A percentile compares a stretch with the other conserved stretches of the same genome.
Conservation (phyloP, 2,329 filamentous ascomycete species). For the Neoarthrinium moseri region DNA sequence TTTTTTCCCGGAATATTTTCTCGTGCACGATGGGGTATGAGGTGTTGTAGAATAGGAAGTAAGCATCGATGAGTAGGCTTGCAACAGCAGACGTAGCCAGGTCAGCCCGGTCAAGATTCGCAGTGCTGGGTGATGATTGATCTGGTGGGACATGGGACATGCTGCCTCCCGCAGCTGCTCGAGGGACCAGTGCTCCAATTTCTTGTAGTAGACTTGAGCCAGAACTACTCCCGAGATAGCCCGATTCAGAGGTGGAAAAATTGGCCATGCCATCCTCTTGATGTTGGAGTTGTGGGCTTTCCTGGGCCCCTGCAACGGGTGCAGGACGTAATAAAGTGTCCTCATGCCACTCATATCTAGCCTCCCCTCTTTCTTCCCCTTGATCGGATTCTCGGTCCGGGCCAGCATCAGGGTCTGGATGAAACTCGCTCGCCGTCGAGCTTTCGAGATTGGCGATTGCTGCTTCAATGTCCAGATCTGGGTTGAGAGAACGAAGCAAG, state of each 20-base stretch:
- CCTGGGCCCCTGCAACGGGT: slow-evolving; percentile 3
- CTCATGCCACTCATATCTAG: slow-evolving; percentile 21
- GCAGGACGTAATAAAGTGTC: not conserved
- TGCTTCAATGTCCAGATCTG: slow-evolving; percentile 24
- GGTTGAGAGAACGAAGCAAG: slow-evolving; percentile 25
- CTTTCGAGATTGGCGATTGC: slow-evolving; percentile 10
- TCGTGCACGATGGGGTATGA: slow-evolving; percentile 47
- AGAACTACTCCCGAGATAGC: slow-evolving; percentile 26
- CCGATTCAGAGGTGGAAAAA: slow-evolving; percentile 19
- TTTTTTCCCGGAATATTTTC: slow-evolving; percentile 39
- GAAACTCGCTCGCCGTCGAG: slow-evolving; percentile 5
- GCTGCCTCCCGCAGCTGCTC: not conserved
- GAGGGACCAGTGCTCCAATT: slow-evolving; percentile 12
- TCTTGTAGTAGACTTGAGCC: slow-evolving; percentile 24
- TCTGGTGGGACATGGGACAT: not conserved
- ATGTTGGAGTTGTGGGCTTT: slow-evolving; percentile 7
- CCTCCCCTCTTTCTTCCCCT: not conserved
- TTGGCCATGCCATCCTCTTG: slow-evolving; percentile 24
- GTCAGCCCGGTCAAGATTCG: slow-evolving; percentile 1
- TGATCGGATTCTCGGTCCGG: slow-evolving; percentile 6
- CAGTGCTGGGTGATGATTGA: not conserved
- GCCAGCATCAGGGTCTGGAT: no score
- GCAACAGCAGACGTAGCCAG: slow-evolving; percentile 12
- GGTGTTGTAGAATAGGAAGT: slow-evolving; percentile 43
- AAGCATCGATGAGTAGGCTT: slow-evolving; percentile 33